Conservation (phyloP, 2,329 filamentous ascomycete genomes). For the Pyrenophora tritici-repentis region DNA sequence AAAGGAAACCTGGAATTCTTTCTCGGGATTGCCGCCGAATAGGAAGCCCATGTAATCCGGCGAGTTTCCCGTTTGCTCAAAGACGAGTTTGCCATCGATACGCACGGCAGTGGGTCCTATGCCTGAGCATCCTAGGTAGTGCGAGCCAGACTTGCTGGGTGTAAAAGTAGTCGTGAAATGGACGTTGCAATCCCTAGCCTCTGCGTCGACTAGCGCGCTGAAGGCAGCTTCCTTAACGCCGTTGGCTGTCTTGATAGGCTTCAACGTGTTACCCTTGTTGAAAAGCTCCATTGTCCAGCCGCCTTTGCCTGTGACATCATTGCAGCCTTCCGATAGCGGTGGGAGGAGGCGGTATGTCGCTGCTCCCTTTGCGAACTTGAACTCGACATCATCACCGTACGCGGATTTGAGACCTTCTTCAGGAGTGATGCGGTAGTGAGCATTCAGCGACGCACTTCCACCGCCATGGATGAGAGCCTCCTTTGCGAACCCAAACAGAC, state of each 20-base stretch:
- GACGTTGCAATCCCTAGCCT: conserved; percentile 33
- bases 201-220: conserved; percentile 29
- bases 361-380: conserved; percentile 41
- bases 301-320: conserved; percentile 30
- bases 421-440: conserved; percentile 35
- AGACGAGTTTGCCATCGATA: conserved; percentile 36
- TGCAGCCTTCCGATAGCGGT: conserved; percentile 33
- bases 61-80: conserved; percentile 55
- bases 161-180: conserved; percentile 30
- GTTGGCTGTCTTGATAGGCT: conserved; percentile 29
- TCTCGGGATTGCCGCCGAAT: conserved; percentile 66
- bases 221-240: conserved; percentile 34
- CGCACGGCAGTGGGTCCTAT: conserved; percentile 39
- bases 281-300: conserved; percentile 43
- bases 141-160: conserved; percentile 32
- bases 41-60: conserved; percentile 67
- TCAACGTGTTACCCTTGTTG: conserved; percentile 27
- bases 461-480: conserved; percentile 44
- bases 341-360: conserved; percentile 44
- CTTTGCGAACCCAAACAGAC: conserved; percentile 72
- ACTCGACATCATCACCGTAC: conserved; percentile 37
- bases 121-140: conserved; percentile 43
- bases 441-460: conserved; percentile 37
- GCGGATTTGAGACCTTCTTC: conserved; percentile 33
- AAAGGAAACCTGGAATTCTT: conserved; percentile 63